These are phyloP conservation scores for Ogataea populi-albae DNA, from an alignment of 805 yeast species.

Conservation along the genomic window DNA sequence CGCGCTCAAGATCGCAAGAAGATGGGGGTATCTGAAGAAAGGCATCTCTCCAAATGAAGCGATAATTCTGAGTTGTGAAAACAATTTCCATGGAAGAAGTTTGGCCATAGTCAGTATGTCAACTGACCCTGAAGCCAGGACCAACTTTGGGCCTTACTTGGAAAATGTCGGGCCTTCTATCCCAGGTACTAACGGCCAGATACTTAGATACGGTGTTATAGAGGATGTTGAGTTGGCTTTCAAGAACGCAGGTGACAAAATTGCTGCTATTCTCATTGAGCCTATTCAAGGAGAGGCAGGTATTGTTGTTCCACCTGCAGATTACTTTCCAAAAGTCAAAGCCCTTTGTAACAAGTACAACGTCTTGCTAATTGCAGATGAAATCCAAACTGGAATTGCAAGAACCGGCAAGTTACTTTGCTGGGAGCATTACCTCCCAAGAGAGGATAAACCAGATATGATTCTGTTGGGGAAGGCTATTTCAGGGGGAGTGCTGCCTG, in stretches of 20 bases:
- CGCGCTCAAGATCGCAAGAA: constrained; percentile 88
- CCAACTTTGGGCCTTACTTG: constrained; percentile 86
- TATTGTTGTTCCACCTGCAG: constrained; percentile 87
- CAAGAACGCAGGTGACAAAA: constrained; percentile 76
- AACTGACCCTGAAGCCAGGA: constrained; percentile 90
- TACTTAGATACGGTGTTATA: constrained; percentile 77
- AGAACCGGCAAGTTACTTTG: constrained; percentile 95
- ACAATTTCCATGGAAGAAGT: constrained; percentile 96
- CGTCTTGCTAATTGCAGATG: constrained; percentile 89
- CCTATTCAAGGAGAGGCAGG: constrained; percentile 99
- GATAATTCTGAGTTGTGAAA: constrained; percentile 78
- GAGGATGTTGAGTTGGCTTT: constrained; percentile 86
- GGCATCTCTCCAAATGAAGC: constrained; percentile 83
- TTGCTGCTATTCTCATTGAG: constrained; percentile 89
- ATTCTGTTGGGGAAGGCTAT: constrained; percentile 91
- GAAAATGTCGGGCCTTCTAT: constrained; percentile 78
- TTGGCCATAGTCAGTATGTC: constrained; percentile 94
- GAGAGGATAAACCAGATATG: constrained; percentile 79
- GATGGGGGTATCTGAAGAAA: constrained; percentile 93
- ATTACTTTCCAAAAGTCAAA: constrained; percentile 70
- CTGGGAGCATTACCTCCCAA: constrained; percentile 70
- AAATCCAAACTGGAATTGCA: constrained; percentile 96
- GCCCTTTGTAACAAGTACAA: constrained; percentile 78
- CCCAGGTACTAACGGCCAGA: constrained; percentile 63
- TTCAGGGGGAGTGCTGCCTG: constrained; percentile 93